Base-by-base conservation (phyloP, 2,329 filamentous ascomycete species). In the Penicillium frequentans region DNA sequence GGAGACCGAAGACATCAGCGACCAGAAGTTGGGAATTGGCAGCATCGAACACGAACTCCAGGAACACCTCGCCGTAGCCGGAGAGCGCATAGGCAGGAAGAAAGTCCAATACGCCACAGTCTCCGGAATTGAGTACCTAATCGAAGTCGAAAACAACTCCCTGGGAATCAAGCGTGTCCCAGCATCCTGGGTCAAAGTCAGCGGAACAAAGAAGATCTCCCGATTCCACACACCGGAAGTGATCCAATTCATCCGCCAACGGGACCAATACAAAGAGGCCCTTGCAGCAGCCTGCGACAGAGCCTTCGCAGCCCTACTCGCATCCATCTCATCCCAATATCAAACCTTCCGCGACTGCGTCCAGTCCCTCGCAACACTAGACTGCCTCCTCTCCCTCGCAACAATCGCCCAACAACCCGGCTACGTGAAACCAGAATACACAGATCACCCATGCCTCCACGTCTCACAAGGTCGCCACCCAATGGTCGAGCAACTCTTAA, bases 181-280 rank as follows among this genome's bases (percentile, higher is more conserved):
- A 0, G 93, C 95, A 4, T 96, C 91, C 0, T 99, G 95, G 95
- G 82, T 85, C 62, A 98, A 99, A 75, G 90, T 98, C 67, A 96
- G 90, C 56, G 93, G 93, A 49, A 99, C 95, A 7, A 98, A 98
- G 74, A 91, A 91, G 67, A 79, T 93, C 5, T 93, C 91, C 0
- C 88, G 95, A 57, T 99, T 98, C 74, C 95, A 99, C 75, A 95
- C 95, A 0, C 95, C 95, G 5, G 89, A 96, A 65, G 91, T 97
- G 24, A 83, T 96, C 49, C 86, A 86, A 59, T 82, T 96, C 65
- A 84, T 96, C 19, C 86, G 87, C 43, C 92, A 97, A 75, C 86
- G 95, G 44, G 95, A 98, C 72, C 93, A 97, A 68, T 90, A 97
- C 76, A 96, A 93, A 70, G 95, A 99, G 75, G 89, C 91, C 2